phyloP scores from a whole-genome alignment of 1,284 basidiomycete genomes.

The Marasmius sp. region DNA sequence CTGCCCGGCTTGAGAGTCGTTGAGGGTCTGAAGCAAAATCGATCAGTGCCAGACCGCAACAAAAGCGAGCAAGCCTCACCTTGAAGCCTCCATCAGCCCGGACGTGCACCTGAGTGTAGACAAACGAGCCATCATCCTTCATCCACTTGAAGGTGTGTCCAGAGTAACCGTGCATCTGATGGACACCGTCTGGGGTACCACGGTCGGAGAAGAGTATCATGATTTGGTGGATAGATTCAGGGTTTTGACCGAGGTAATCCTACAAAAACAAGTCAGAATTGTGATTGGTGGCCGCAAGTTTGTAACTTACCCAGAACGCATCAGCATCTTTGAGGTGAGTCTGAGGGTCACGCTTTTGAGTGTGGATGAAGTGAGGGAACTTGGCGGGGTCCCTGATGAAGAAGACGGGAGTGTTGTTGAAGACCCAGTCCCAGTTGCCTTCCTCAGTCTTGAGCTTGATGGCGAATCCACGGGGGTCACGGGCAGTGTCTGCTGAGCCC shows the following conservation, averaged over 20 bases:
- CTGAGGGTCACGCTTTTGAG: conserved; percentile 90
- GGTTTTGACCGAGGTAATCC: conserved; percentile 92
- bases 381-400: conserved; percentile 84
- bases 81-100: conserved; percentile 78
- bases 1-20: conserved; percentile 51
- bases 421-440: conserved; percentile 90
- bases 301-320: conserved; percentile 68
- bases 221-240: conserved; percentile 89
- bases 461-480: conserved; percentile 91
- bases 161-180: conserved; percentile 86
- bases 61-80: conserved; percentile 31
- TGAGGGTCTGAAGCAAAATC: conserved; percentile 51
- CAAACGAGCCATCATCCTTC: conserved; percentile 79
- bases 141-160: conserved; percentile 93
- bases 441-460: conserved; percentile 89
- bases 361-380: conserved; percentile 94
- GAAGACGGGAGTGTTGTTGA: conserved; percentile 91
- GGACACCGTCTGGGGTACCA: conserved; percentile 85
- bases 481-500: conserved; percentile 87
- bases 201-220: conserved; percentile 90
- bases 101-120: conserved; percentile 84
- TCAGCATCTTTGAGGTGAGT: conserved; percentile 84
- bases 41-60: neutral
- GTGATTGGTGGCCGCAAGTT: conserved; percentile 10
- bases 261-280: conserved; percentile 28